Evolutionary conservation across 176 grass and related monocot genomes (phyloP).

Genomic region (Pharus latifolius): DNA sequence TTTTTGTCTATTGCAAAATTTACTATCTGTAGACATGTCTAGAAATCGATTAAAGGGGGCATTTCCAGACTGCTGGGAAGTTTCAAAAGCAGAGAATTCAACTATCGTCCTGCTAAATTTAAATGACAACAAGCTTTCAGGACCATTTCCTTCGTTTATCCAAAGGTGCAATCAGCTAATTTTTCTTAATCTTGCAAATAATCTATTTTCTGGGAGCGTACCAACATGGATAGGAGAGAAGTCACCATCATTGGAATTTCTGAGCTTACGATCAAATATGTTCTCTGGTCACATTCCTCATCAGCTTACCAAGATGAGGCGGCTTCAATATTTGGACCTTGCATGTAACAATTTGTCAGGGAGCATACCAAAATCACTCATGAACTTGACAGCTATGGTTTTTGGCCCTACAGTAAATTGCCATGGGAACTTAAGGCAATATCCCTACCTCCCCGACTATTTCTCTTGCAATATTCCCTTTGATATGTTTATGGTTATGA

Average conservation of each 20-base stretch:
- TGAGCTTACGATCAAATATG: slow-evolving; percentile 14
- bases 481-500: background rate
- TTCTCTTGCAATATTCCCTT: no score
- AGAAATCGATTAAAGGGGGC: background rate
- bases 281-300: slow-evolving; percentile 27
- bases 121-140: slow-evolving; percentile 18
- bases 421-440: no score
- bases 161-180: background rate
- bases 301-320: background rate
- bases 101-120: no score
- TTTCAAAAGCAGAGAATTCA: background rate
- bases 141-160: slow-evolving; percentile 17
- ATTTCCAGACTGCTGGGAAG: background rate
- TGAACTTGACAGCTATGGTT: slow-evolving; percentile 6
- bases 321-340: slow-evolving; percentile 34
- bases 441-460: no score
- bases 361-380: background rate
- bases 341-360: slow-evolving; percentile 29
- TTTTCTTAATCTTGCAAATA: slow-evolving; percentile 31
- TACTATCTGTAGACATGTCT: background rate
- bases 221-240: slow-evolving; percentile 15
- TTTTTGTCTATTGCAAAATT: background rate
- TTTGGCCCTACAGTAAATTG: background rate
- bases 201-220: slow-evolving; percentile 20
- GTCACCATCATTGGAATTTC: background rate